phyloP scores from a whole-genome alignment of 352 stramenopile species.

The Globisporangium splendens region DNA sequence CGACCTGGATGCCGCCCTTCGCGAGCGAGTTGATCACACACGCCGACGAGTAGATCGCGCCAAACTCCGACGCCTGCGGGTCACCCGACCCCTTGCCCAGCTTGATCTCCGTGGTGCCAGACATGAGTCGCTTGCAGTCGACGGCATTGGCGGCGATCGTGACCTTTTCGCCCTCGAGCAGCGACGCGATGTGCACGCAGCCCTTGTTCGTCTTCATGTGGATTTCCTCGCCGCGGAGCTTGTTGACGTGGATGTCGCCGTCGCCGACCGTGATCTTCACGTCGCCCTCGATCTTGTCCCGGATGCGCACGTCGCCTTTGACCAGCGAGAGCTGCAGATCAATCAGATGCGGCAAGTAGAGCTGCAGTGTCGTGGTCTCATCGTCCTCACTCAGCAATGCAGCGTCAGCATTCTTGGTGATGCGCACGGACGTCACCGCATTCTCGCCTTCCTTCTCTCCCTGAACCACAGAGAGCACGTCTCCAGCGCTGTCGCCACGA shows the following conservation, averaged over 20 bases:
- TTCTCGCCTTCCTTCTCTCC: conserved; percentile 13
- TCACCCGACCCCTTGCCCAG: conserved; percentile 31
- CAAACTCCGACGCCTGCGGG: conserved; percentile 32
- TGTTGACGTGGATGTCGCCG: conserved; percentile 59
- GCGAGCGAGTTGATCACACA: conserved; percentile 43
- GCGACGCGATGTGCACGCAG: conserved; percentile 28
- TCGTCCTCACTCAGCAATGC: background rate
- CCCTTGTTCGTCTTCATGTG: conserved; percentile 67
- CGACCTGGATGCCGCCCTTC: conserved; percentile 36
- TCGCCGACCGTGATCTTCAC: conserved; percentile 53
- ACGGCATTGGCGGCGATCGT: conserved; percentile 38
- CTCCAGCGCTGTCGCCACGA: background rate
- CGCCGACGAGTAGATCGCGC: conserved; percentile 67
- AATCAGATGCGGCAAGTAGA: conserved; percentile 37
- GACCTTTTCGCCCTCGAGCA: conserved; percentile 64
- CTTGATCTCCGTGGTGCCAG: conserved; percentile 45
- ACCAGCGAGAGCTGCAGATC: conserved; percentile 48
- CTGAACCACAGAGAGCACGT: conserved; percentile 23
- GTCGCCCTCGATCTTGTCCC: conserved; percentile 73
- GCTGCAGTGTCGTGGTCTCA: conserved; percentile 19
- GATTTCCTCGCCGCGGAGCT: conserved; percentile 55
- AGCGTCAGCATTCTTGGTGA: conserved; percentile 21
- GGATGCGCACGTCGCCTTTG: conserved; percentile 37
- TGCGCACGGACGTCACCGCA: conserved; percentile 19
- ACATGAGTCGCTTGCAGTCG: conserved; percentile 67